Evolutionary conservation across 2,329 filamentous ascomycete genomes (phyloP), one percentile per base, ranked within the genome.

Genomic region (Colletotrichum euphorbiae): DNA sequence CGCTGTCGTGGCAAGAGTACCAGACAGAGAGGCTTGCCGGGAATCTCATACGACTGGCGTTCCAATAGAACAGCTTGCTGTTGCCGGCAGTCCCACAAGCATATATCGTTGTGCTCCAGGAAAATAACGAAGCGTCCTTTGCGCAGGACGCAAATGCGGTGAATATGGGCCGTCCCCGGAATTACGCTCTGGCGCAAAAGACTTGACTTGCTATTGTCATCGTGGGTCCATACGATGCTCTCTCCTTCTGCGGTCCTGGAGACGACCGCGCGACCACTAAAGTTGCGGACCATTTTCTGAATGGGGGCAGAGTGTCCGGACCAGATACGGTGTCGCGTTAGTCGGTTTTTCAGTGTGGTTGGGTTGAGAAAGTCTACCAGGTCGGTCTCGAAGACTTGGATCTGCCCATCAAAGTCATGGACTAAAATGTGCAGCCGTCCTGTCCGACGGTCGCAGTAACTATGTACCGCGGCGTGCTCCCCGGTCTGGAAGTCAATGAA

Each of bases 271-370:
- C 89, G 86, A 8, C 94, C 94, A 73, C 90, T 92, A 48, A 91
- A 92, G 74, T 94, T 97, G 69, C 94, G 90, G 51, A 97, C 91
- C 68, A 97, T 92, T 76, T 97, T 97, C 74, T 91, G 91, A 70
- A 98, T 89, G 0, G 93, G 85, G 15, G 87, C 87, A 15, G 91
- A 92, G 80, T 98, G 94, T 1, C 95, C 94, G 2, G 93, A 93
- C 93, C 94, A 97, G 1, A 90, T 85, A 2, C 89, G 86, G 70
- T 87, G 88, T 13, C 88, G 83, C 19, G 82, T 79, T 15, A 97
- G 80, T 1, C 92, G 89, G 46, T 81, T 81, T 48, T 85, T 83
- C 48, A 87, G 86, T 1, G 87, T 84, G 2, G 85, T 83, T 2
- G 92, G 90, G 74, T 97, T 93, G 71, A 99, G 91, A 13, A 98